Base-by-base conservation (phyloP, 192 early-diverging fungal genomes). In the Backusella tuberculispora region DNA sequence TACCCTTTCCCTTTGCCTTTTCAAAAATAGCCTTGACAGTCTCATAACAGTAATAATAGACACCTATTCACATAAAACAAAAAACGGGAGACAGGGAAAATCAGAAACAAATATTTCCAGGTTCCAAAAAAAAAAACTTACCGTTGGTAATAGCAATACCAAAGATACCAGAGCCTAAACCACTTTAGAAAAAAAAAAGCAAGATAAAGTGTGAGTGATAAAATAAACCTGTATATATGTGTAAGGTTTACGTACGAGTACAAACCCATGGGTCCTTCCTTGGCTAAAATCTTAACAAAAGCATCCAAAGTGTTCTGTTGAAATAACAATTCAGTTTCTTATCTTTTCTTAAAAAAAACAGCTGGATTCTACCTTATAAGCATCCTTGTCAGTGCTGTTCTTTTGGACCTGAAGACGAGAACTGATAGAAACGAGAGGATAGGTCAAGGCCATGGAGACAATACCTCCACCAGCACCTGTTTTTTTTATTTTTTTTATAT, bases 91-190 rank as follows among this genome's bases (percentile, higher is more conserved):
- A 34, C 37, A 34, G 24, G 19, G 34, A 9, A 80, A 80, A 63
- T 46, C 14, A 26, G 5, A 60, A 60, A 26, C 9, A 60, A 12
- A 19, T 12, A 43, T 43, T 26, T 19, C 53, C 26, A 19, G n/a
- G 53, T 19, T 21, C 26, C 2, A 5, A 24, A 60, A 56, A 60
- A 60, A 60, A n/a, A 85, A 86, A 77, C 89, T 88, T 46, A 91
- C 94, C 96, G 81, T 98, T 98, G 66, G 98, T 99, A 40, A 99
- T 82, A 26, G 96, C 95, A 74, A 96, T 97, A 24, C 98, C 98
- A 81, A 98, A 97, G 66, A 99, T 86, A 14, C 97, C 97, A 46
- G 95, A 97, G 80, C 92, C 90, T 76, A 99, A 84, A 19, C 98
- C 98, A 71, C 94, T 95, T 80, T 21, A n/a, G 47, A 48, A 47